A percentile compares a stretch with the other conserved stretches of the same genome.
Conservation (phyloP, 2,329 filamentous ascomycete genomes). For the Trichoderma harzianum region DNA sequence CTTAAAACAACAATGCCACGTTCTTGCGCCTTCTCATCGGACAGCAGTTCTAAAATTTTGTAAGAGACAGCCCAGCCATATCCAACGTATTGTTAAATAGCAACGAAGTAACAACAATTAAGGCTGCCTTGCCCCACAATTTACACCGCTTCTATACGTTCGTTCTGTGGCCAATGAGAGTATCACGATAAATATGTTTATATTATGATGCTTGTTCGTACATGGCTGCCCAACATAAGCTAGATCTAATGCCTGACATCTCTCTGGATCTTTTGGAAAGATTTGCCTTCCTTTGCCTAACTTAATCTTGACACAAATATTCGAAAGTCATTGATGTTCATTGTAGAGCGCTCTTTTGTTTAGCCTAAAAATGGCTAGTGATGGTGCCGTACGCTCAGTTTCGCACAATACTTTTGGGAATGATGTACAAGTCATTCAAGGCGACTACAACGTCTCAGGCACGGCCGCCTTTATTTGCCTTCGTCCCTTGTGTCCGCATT, state of each 20-base stretch:
- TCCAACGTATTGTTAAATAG: neutral
- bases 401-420: neutral
- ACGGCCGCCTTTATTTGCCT: neutral
- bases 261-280: neutral
- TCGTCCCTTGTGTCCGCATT: neutral
- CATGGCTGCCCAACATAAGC: neutral
- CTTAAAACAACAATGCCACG: neutral
- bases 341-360: neutral
- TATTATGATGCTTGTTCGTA: neutral
- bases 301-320: neutral
- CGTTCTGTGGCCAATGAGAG: neutral
- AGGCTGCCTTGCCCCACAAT: neutral
- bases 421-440: neutral
- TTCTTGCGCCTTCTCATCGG: neutral
- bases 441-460: neutral
- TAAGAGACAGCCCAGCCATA: neutral
- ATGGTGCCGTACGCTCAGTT: neutral
- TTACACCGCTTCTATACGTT: neutral
- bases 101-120: no score
- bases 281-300: neutral
- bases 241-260: neutral
- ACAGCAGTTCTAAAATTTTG: neutral
- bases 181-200: neutral
- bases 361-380: neutral
- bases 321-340: neutral